These are phyloP conservation scores for Lentinula detonsa DNA, from an alignment of 768 basidiomycete genomes.

Conservation along the genomic window DNA sequence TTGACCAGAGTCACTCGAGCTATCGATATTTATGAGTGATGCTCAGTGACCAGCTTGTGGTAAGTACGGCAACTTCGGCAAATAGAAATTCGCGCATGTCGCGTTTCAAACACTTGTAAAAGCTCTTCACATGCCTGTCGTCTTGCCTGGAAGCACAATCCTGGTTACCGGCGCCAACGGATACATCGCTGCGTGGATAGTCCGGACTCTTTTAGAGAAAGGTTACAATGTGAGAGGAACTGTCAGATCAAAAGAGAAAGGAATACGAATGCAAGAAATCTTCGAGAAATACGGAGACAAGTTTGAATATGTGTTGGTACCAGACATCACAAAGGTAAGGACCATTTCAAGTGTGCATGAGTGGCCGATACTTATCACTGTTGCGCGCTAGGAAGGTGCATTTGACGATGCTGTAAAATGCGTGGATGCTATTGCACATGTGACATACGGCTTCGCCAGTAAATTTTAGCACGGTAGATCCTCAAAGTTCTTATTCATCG, in stretches of 20 bases:
- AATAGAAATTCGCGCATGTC: too few relatives aligned
- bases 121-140: constrained; percentile 23
- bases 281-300: constrained; percentile 50
- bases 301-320: constrained; percentile 61
- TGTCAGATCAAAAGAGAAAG: constrained; percentile 59
- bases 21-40: too few relatives aligned
- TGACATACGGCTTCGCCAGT: constrained; percentile 52
- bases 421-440: constrained; percentile 51
- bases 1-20: too few relatives aligned
- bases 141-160: constrained; percentile 26
- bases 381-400: constrained; percentile 30
- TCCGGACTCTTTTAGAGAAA: constrained; percentile 42
- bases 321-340: constrained; percentile 54
- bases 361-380: not conserved
- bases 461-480: constrained; percentile 26
- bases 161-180: constrained; percentile 39
- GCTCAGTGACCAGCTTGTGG: too few relatives aligned
- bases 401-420: constrained; percentile 61
- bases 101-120: too few relatives aligned
- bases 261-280: constrained; percentile 43
- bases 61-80: too few relatives aligned
- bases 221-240: constrained; percentile 65
- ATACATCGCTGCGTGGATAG: constrained; percentile 35
- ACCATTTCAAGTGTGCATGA: not conserved
- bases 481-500: constrained; percentile 18